Conservation (phyloP, 73 alveolate species). For the Tetrahymena malaccensis region DNA sequence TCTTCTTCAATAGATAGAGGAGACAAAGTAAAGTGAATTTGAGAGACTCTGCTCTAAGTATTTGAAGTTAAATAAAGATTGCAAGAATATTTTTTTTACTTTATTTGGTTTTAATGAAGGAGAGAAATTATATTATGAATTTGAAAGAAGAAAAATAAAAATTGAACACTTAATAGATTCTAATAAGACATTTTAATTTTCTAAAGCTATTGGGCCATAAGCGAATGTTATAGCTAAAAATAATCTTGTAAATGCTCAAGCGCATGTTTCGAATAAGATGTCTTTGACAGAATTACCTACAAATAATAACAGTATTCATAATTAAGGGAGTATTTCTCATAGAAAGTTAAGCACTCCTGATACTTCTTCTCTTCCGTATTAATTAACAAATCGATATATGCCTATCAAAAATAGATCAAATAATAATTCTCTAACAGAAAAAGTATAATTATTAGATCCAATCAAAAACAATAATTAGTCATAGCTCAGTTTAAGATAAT, state of each 20-base stretch:
- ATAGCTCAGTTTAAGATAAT: background rate
- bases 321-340: background rate
- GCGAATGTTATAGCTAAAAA: background rate
- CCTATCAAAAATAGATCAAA: background rate
- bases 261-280: background rate
- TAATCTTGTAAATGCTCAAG: background rate
- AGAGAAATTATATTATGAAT: background rate
- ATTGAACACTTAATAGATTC: background rate
- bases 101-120: background rate
- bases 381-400: background rate
- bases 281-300: background rate
- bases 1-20: background rate
- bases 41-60: background rate
- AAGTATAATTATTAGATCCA: background rate
- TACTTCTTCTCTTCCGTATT: background rate
- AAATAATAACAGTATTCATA: background rate
- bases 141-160: background rate
- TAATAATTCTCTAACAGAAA: background rate
- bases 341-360: background rate
- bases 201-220: background rate
- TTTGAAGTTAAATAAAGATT: background rate
- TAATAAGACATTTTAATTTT: background rate
- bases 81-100: background rate
- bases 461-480: background rate
- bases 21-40: background rate